Conservation (phyloP, 306 rosid genomes). For the Mucuna pruriens region DNA sequence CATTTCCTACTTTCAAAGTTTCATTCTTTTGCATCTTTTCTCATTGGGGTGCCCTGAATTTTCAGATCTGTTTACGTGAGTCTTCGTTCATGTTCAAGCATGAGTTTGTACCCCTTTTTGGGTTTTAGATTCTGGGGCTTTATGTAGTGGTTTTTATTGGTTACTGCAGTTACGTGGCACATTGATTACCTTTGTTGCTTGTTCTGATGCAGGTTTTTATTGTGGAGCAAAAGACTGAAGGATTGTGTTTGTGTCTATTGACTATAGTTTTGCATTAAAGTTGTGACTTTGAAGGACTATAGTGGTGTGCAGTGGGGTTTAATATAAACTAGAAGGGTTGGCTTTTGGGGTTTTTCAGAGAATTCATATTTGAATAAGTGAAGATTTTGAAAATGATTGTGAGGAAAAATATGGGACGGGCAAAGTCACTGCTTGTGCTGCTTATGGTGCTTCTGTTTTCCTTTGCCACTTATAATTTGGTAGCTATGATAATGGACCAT, state of each 20-base stretch:
- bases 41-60: slow-evolving; percentile 34
- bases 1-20: slow-evolving; percentile 1
- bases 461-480: slow-evolving; percentile 75
- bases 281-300: slow-evolving; percentile 25
- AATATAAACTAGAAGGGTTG: slow-evolving; percentile 35
- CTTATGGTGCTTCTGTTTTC: slow-evolving; percentile 73
- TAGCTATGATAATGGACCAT: slow-evolving; percentile 56
- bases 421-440: slow-evolving; percentile 58
- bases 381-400: slow-evolving; percentile 56
- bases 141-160: neutral
- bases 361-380: slow-evolving; percentile 9
- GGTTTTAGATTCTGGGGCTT: slow-evolving; percentile 24
- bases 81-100: slow-evolving; percentile 24
- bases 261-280: slow-evolving; percentile 1
- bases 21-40: slow-evolving; percentile 10
- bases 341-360: slow-evolving; percentile 31
- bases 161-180: neutral
- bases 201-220: slow-evolving; percentile 46
- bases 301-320: slow-evolving; percentile 12
- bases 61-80: slow-evolving; percentile 55
- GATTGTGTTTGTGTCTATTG: slow-evolving; percentile 23
- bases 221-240: slow-evolving; percentile 37
- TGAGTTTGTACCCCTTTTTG: neutral
- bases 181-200: slow-evolving; percentile 21
- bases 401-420: slow-evolving; percentile 72